Percentiles rank a stretch among this genome's conserved stretches.
phyloP scores from a whole-genome alignment of 257 asterid species.

The Solanum okadae region DNA sequence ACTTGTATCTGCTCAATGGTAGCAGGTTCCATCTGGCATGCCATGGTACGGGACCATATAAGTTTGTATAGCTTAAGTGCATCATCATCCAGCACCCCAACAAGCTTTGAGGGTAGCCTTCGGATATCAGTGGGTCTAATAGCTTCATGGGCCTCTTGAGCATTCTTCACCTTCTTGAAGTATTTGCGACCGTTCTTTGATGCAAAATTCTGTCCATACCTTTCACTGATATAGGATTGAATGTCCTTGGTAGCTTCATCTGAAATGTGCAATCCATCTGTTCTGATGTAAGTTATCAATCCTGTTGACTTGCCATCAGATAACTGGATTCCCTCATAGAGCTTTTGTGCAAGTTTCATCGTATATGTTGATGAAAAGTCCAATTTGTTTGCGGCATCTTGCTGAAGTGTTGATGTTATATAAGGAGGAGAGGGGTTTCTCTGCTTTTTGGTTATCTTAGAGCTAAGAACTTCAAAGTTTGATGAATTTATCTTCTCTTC shows the following conservation, averaged over 20 bases:
- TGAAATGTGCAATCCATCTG: slow-evolving; percentile 84
- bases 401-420: slow-evolving; percentile 90
- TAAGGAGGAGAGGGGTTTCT: slow-evolving; percentile 72
- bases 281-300: slow-evolving; percentile 83
- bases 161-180: slow-evolving; percentile 82
- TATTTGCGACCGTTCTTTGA: slow-evolving; percentile 52
- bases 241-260: slow-evolving; percentile 75
- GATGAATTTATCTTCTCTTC: slow-evolving; percentile 44
- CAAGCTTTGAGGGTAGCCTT: slow-evolving; percentile 65
- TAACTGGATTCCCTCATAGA: slow-evolving; percentile 78
- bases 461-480: slow-evolving; percentile 39
- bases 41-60: slow-evolving; percentile 79
- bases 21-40: slow-evolving; percentile 94
- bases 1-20: slow-evolving; percentile 56
- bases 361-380: slow-evolving; percentile 62
- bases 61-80: slow-evolving; percentile 69
- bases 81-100: slow-evolving; percentile 70
- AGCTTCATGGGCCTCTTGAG: slow-evolving; percentile 99
- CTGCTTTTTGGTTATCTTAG: slow-evolving; percentile 46
- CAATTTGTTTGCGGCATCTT: slow-evolving; percentile 86
- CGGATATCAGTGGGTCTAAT: slow-evolving; percentile 86
- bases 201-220: slow-evolving; percentile 60
- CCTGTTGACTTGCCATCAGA: slow-evolving; percentile 70
- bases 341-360: slow-evolving; percentile 86
- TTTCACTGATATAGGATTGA: slow-evolving; percentile 50